Evolutionary conservation across 805 yeast genomes (phyloP), one percentile per base, ranked within the genome.

Genomic region (Candida odintsovae): DNA sequence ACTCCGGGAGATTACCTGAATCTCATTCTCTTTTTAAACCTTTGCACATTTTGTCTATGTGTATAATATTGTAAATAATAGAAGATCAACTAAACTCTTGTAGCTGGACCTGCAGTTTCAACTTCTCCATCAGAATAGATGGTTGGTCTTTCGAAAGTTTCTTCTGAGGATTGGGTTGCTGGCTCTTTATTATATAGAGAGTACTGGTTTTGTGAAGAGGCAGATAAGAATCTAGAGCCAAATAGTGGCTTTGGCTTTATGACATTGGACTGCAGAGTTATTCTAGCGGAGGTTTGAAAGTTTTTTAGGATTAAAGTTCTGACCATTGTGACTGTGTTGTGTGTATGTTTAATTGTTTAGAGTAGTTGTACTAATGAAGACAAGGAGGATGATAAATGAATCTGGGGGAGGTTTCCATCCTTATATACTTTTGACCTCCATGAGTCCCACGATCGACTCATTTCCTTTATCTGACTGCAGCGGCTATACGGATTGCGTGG

Each of bases 81-180:
- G n/a, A 12, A 15, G n/a, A 33, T 18, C 16, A 26, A 18, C 40
- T 33, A 58, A 39, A 58, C 52, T 46, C 63, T 60, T 44, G 54
- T 54, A 36, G 50, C 50, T 23, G 64, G 64, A 44, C 61, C 61
- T 22, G 61, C 63, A 35, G 63, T 60, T 46, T 60, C 64, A 42
- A 60, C 61, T 50, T 60, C 63, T 25, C 59, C 63, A 28, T 59
- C 64, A 26, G 62, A 57, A 48, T 56, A 60, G 43, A 60, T 53
- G 13, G 61, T 58, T 47, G 62, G 64, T 39, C 56, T 48, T 21
- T 55, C 53, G 7, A 45, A 16, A 8, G 43, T 21, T 13, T 49
- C 41, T 15, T 54, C 43, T 15, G 49, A 19, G 3, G 52, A 40
- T 11, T 44, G 43, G 13, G 40, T 41, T 20, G 48, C 40, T 48